Base-by-base conservation (phyloP, 345 rosid genomes). In the Acer campestre region DNA sequence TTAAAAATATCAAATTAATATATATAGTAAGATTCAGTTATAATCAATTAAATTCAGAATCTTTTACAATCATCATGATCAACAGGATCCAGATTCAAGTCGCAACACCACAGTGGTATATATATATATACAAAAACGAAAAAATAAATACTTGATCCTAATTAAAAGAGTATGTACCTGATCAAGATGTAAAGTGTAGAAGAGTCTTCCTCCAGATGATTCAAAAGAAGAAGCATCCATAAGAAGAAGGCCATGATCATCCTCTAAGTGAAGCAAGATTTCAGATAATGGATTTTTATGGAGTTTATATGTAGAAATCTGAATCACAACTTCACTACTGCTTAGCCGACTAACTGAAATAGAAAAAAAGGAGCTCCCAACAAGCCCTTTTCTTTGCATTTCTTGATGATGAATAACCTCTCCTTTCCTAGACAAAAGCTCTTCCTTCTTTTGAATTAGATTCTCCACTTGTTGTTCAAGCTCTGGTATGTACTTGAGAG, bases 401-500 rank as follows among this genome's bases (percentile, higher is more conserved):
- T 73, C 70, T 74, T 80, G 71, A 25, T 82, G 72, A 46, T 82
- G 72, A 46, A 20, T 67, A 51, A 35, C 3, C 58, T 56, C 7
- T 46, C 3, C 49, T 46, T 75, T 9, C 14, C 5, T 80, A 29
- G 87, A 76, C 63, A 87, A 40, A 25, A 91, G 79, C 22, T 88
- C 86, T 75, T 88, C 88, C 75, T 89, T 91, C 80, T 73, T 86
- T 13, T 73, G 51, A 69, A 55, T 27, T 75, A 80, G 29, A n/a
- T 31, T 74, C 71, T 89, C 81, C 74, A 89, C 82, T 51, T 88
- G 79, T 29, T 76, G 80, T 55, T 82, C 84, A 55, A 85, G 79
- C 55, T 89, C 90, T 18, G 94, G 94, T 77, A 91, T 89, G 77
- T 86, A 89, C 70, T 80, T 85, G 27, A 91, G 71, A 53, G 81